Base-by-base conservation (phyloP, 2,329 filamentous ascomycete genomes). In the Stachybotrys chlorohalonatus region DNA sequence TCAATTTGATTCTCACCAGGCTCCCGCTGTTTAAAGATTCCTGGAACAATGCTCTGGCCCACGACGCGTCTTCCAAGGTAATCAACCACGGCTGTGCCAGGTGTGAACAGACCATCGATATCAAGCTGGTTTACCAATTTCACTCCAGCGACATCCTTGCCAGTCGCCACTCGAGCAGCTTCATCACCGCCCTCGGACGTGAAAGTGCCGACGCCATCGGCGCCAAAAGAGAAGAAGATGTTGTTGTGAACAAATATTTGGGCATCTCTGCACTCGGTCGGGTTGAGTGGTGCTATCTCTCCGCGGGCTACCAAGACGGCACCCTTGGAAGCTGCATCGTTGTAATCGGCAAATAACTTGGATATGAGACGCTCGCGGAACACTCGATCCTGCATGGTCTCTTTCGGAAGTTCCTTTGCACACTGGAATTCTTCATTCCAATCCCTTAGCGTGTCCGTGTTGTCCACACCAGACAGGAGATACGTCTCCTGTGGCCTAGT, bases 241-340 rank as follows among this genome's bases (percentile, higher is more conserved):
- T 99, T 99, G 79, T 97, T 97, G 78, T 97, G 96, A 30, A 99
- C 93, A 66, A 96, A 99, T 60, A 99, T 99, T 70, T 99, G 94
- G 5, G 94, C 94, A 69, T 99, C 93, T 61, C 81, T 84, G 59
- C 81, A 85, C 73, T 99, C 94, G 0, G 93, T 97, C 7, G 94
- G 95, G 74, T 99, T 99, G 54, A 99, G 75, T 7, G 94, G 90
- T 17, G 91, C 86, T 59, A 99, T 88, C 70, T 99, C 94, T 53
- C 94, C 94, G 55, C 90, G 83, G 30, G 92, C 93, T 53, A 99
- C 93, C 61, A 97, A 78, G 49, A 96, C 89, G 36, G 94, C 93
- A 58, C 94, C 94, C 58, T 90, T 85, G 47, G 91, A 89, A 54
- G 95, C 94, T 50, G 94, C 93, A 68, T 99, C 94, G 59, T 93